Base-by-base conservation (phyloP, 768 basidiomycete genomes). In the Hirschioporus abietinus region DNA sequence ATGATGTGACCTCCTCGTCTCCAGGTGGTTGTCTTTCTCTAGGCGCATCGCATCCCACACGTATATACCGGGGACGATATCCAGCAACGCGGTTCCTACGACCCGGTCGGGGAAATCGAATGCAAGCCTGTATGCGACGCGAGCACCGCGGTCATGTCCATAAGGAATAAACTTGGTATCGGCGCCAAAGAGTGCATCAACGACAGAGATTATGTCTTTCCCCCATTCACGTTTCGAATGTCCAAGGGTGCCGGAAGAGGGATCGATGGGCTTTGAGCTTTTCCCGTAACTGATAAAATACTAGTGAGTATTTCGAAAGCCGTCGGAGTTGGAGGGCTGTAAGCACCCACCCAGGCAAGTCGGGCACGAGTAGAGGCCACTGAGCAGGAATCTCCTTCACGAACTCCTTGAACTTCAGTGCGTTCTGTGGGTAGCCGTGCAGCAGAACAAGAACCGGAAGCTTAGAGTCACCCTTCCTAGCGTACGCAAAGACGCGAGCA, bases 361-460 rank as follows among this genome's bases (percentile, higher is more conserved):
- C 70, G 18, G 70, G 69, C 15, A 72, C 64, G 26, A 71, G 35
- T 35, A 71, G 10, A 23, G 64, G 27, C 60, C 64, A 72, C 24
- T 67, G 59, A 0, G 27, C 6, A 1, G 66, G 62, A 6, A 70
- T 63, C 17, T 66, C 42, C 7, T 60, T 27, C 1, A 67, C 65
- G 36, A 72, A 65, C n/a, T 59, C 42, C 42, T 67, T 36, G 70
- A 68, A 72, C 64, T 71, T 70, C 18, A 66, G 65, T 60, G 66
- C 65, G 63, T 68, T 71, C 64, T 72, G 71, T 1, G 71, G 72
- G 61, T 64, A 71, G 2, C 72, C 71, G 65, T 72, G 72, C 7
- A 72, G 59, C 24, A 71, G 65, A 18, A 69, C 59, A 58, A 72
- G 66, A 57, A 71, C 64, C 17, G 69, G 70, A 1, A n/a, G 30